Evolutionary conservation across 495 filamentous ascomycete genomes (phyloP), one percentile per base, ranked within the genome.

Genomic region (Penicillium desertorum): DNA sequence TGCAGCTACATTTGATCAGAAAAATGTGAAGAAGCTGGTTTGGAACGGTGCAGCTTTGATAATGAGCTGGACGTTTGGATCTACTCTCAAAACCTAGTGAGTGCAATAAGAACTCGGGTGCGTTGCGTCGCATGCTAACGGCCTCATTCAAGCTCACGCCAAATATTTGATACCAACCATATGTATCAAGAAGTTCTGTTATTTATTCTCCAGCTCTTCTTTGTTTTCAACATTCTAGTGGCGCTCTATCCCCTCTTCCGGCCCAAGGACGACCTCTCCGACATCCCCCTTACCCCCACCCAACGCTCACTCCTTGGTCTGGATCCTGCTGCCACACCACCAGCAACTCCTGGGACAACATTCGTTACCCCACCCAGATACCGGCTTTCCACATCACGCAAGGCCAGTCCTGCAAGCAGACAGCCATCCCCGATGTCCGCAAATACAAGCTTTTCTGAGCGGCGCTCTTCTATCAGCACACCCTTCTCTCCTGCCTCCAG

Each of bases 311-410:
- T 96, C 17, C 81, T 98, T 19, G 92, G 92, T 11, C 84, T 98
- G 10, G 82, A 88, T 50, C 89, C 91, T 6, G 86, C 78, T 42
- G 76, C 80, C 3, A 73, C 75, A 4, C 75, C 79, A n/a, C 81
- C 88, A 3, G 74, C 80, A 4, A 91, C 90, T 0, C 86, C 89
- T 1, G 79, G 76, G 4, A 79, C 76, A 34, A 80, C 81, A 12
- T 93, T 87, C 70, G 81, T 87, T 63, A 97, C 93, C 1, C 94
- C 94, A 2, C 94, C 94, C 3, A 84, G 89, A 52, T 98, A 96
- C 75, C 81, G 86, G 8, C 80, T 90, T 52, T 92, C 89, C 14
- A 83, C 88, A 6, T 85, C 82, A n/a, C 80, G 79, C 66, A 71
- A 71, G 66, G 74, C 60, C 39, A 78, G 78, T 51, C 74, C 78